Evolutionary conservation across 108 stramenopile species (phyloP).

Genomic region (Fragilaria crotonensis): DNA sequence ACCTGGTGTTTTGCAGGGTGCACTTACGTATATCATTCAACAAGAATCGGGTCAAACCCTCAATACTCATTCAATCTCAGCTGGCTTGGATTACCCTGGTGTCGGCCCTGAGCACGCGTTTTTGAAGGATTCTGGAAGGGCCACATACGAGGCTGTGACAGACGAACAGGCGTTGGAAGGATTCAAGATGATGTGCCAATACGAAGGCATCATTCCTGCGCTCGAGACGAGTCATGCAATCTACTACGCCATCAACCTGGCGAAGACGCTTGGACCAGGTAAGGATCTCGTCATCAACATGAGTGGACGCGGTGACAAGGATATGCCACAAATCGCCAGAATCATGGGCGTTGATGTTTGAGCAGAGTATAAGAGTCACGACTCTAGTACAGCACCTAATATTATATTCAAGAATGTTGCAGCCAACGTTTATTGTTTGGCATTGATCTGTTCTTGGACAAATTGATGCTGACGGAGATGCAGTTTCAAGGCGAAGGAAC

Average conservation of each 20-base stretch:
- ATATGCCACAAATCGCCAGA: slow-evolving; percentile 92
- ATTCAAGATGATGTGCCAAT: slow-evolving; percentile 82
- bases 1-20: slow-evolving; percentile 93
- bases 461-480: slow-evolving; percentile 31
- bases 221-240: slow-evolving; percentile 92
- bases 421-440: neutral
- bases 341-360: slow-evolving; percentile 91
- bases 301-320: slow-evolving; percentile 97
- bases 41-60: slow-evolving; percentile 84
- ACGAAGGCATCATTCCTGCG: slow-evolving; percentile 96
- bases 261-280: slow-evolving; percentile 81
- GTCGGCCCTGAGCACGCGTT: slow-evolving; percentile 95
- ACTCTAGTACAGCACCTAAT: too few relatives aligned
- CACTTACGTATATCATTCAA: slow-evolving; percentile 89
- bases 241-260: slow-evolving; percentile 83
- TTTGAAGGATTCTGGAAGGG: slow-evolving; percentile 87
- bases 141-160: slow-evolving; percentile 83
- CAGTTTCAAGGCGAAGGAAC: slow-evolving; percentile 28
- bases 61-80: slow-evolving; percentile 90
- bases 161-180: slow-evolving; percentile 91
- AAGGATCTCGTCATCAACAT: slow-evolving; percentile 91
- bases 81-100: slow-evolving; percentile 96
- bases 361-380: too few relatives aligned
- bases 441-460: slow-evolving; percentile 3
- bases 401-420: neutral